Base-by-base conservation (phyloP, 139 green algal genomes). In the Picochlorum sp. region DNA sequence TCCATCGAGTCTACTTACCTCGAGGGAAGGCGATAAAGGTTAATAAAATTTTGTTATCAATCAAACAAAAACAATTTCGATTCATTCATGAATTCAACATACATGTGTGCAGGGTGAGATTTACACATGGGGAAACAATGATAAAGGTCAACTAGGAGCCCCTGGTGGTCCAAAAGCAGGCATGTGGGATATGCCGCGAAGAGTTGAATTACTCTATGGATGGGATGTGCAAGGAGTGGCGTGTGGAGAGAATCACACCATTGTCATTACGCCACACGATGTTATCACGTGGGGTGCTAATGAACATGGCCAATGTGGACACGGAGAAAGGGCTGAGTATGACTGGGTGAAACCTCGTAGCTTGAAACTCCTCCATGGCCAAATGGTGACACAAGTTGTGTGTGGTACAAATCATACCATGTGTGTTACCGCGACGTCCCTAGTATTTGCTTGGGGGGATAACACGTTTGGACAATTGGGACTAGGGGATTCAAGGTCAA, bases 271-370 rank as follows among this genome's bases (percentile, higher is more conserved):
- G 5, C 64, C 59, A n/a, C 63, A 75, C 12, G 84, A 87, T 31
- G 80, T 94, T n/a, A 77, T 89, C 25, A 74, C 83, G 1, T 93
- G 82, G 82, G 87, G 87, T 20, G 74, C 57, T 44, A 94, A 94
- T 68, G 60, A 81, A 24, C 51, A 79, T 24, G 86, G 86, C 5
- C 87, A 96, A 74, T 80, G 79, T 35, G 87, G 85, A 20, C 76
- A 90, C 55, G 83, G 81, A 5, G 76, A 83, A 39, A 68, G 73
- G 29, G 60, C 64, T 18, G 76, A 82, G 59, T 51, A 29, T 24
- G 55, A 63, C 14, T 83, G 62, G 62, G 77, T 79, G n/a, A 82
- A 80, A 52, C 80, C 74, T 1, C 63, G 68, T 44, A 60, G 49
- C 33, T 22, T 68, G 32, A 47, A 78, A 64, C 43, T 76, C 28